A percentile compares a stretch with the other conserved stretches of the same genome.
phyloP scores from a whole-genome alignment of 1,284 basidiomycete genomes.

The Pholiota adiposa region DNA sequence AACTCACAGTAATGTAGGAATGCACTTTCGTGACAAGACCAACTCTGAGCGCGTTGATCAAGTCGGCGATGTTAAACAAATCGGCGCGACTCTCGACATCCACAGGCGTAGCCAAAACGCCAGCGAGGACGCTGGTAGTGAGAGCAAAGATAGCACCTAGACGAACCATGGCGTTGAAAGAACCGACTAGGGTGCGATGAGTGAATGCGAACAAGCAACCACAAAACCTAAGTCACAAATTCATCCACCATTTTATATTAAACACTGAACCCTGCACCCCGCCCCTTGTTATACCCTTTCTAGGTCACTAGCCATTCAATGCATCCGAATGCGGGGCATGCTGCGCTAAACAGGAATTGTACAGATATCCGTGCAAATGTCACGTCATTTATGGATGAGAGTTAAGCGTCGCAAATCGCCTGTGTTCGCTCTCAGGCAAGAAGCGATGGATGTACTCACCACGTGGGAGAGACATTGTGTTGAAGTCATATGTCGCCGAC shows the following conservation, averaged over 20 bases:
- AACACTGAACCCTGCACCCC: neutral
- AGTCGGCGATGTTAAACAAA: neutral
- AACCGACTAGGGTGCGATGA: neutral
- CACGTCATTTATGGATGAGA: neutral
- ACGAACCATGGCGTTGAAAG: neutral
- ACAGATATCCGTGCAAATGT: neutral
- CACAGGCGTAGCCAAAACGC: neutral
- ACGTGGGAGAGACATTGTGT: neutral
- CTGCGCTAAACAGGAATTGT: neutral
- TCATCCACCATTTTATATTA: neutral
- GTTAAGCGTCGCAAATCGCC: neutral
- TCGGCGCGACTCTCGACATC: neutral
- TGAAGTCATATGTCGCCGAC: neutral
- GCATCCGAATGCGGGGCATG: neutral
- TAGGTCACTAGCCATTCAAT: too few species aligned
- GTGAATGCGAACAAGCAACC: neutral
- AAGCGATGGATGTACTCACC: neutral
- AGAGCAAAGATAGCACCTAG: neutral
- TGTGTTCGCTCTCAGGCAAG: neutral
- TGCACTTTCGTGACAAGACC: slow-evolving; percentile 8
- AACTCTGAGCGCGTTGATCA: neutral
- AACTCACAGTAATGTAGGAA: neutral
- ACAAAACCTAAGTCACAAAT: neutral
- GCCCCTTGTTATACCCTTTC: neutral
- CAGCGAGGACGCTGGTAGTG: neutral